phyloP scores from a whole-genome alignment of 2,329 filamentous ascomycete species.

The Pseudogymnoascus sp. region DNA sequence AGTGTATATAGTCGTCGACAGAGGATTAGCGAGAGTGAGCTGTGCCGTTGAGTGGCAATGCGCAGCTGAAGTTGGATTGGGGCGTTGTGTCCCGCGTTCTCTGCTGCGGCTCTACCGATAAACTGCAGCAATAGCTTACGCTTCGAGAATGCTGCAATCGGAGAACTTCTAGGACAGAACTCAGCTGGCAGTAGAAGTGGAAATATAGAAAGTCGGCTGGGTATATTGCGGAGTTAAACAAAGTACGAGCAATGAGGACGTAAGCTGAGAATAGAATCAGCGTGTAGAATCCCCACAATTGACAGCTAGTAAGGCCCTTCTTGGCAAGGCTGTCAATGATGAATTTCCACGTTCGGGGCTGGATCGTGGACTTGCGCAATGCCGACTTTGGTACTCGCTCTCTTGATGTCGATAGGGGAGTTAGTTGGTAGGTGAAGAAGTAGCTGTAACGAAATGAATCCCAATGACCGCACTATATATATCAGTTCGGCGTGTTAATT shows the following conservation, averaged over 20 bases:
- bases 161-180: neutral
- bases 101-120: neutral
- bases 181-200: neutral
- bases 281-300: neutral
- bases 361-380: neutral
- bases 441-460: neutral
- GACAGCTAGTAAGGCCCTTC: neutral
- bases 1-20: neutral
- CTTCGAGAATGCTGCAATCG: neutral
- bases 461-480: neutral
- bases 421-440: neutral
- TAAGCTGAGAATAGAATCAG: neutral
- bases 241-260: neutral
- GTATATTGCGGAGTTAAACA: neutral
- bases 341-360: neutral
- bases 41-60: neutral
- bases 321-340: slow-evolving; percentile 1
- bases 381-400: neutral
- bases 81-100: neutral
- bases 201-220: neutral
- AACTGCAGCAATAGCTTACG: neutral
- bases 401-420: neutral
- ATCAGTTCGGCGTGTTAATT: neutral
- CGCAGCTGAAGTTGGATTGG: neutral
- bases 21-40: neutral